Evolutionary conservation across 2,329 filamentous ascomycete genomes (phyloP), one percentile per base, ranked within the genome.

Genomic region (Myriosclerotinia scirpicola): DNA sequence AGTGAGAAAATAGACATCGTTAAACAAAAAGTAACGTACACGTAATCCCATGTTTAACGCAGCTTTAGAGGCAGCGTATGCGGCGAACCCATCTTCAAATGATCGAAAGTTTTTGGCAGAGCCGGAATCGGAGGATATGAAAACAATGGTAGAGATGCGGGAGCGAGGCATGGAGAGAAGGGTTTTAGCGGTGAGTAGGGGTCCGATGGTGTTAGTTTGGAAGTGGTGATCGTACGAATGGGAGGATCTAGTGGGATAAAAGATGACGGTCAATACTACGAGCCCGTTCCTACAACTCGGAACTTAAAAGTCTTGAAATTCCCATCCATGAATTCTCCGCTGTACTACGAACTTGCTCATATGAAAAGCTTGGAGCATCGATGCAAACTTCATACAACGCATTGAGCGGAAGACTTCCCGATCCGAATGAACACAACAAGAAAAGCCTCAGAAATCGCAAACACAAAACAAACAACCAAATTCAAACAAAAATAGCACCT

Each of bases 51-150:
- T 83, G 69, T 87, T 87, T 64, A 87, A 71, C 0, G 84, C 84
- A 1, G 83, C 81, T 73, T 87, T 87, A 4, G 81, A 84, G 0
- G 84, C 83, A 6, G 80, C 80, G 72, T 86, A 87, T 14, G 84
- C 84, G 0, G 82, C 84, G 67, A 86, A 86, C 0, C 78, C 84
- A 71, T 86, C 84, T 73, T 86, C 83, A 72, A 81, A 80, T n/a
- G 81, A 80, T 15, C 80, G 80, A 67, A 86, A 86, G 8, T 77
- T 74, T 11, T 78, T 75, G 2, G 81, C 78, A 0, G 84, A 86
- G 17, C 83, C 84, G 0, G 82, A 84, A 72, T 86, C 84, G 22
- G 81, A 83, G 14, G 84, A 85, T 75, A 86, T 85, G 78, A 87
- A 84, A 40, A 81, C 78, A 12, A 86, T 79, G 22, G 80, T 82